A percentile compares a stretch with the other conserved stretches of the same genome.
Evolutionary conservation across 208 protist species (phyloP).

Genomic region (Acanthamoeba castellanii): DNA sequence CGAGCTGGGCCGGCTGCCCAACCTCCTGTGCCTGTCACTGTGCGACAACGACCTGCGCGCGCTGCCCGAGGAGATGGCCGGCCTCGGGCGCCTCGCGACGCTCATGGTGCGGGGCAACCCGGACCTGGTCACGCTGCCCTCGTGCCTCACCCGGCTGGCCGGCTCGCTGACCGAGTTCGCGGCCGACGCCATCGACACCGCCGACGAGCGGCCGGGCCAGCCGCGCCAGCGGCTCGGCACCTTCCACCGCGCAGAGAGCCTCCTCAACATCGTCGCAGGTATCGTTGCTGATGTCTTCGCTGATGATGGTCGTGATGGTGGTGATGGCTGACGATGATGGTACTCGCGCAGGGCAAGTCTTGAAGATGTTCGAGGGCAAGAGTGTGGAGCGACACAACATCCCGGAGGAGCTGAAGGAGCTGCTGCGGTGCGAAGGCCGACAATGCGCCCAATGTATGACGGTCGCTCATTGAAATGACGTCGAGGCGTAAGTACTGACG

Average conservation of each 20-base stretch:
- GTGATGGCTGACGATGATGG: neutral
- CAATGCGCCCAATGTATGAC: conserved; percentile 27
- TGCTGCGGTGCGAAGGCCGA: neutral
- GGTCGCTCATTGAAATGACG: no score
- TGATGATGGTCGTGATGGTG: neutral
- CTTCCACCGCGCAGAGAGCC: neutral
- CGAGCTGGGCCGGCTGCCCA: conserved; percentile 15
- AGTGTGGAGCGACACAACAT: neutral
- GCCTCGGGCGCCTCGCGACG: neutral
- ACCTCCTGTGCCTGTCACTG: conserved; percentile 35
- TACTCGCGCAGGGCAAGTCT: neutral
- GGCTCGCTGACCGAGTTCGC: neutral
- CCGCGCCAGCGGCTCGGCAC: neutral
- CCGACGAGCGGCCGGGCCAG: neutral
- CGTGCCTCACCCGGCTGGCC: neutral
- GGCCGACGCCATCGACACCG: neutral
- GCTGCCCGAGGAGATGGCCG: conserved; percentile 39
- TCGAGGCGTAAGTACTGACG: neutral
- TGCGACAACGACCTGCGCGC: neutral
- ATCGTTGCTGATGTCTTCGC: neutral
- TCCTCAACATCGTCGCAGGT: neutral
- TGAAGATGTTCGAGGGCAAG: neutral
- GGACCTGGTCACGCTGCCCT: neutral
- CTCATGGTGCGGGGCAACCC: conserved; percentile 38
- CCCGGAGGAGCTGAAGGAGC: conserved; percentile 18